Percentiles rank a stretch among this genome's conserved stretches.
These are phyloP conservation scores for Neoboletus brunneissimus DNA, from an alignment of 768 basidiomycete species.

Conservation along the genomic window DNA sequence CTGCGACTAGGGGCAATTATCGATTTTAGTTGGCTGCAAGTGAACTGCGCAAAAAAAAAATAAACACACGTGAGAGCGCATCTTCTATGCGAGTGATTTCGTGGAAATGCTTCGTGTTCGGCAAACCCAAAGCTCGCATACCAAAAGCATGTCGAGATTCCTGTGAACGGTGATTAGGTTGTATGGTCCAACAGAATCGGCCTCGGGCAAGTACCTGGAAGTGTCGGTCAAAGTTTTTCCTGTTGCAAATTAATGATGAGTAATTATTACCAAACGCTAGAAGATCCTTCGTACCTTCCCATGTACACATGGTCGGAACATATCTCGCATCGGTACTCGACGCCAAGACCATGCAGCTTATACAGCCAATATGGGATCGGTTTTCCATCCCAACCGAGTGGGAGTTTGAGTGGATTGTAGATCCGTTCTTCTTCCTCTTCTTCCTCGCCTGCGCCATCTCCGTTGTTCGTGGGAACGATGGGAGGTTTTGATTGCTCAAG, in stretches of 20 bases:
- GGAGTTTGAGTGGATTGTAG: constrained; percentile 96
- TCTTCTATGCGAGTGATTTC: constrained; percentile 98
- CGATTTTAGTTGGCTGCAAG: neutral
- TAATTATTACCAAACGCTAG: neutral
- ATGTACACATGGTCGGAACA: constrained; percentile 96
- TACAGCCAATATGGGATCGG: constrained; percentile 99
- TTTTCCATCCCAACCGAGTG: constrained; percentile 97
- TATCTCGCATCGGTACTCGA: constrained; percentile 96
- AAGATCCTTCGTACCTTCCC: constrained; percentile 63
- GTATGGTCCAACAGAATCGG: constrained; percentile 2
- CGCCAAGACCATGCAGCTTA: constrained; percentile 97
- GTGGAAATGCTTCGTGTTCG: constrained; percentile 99
- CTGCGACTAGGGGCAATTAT: constrained; percentile 64
- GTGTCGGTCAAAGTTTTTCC: constrained; percentile 95
- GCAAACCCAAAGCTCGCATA: constrained; percentile 94
- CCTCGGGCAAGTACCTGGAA: constrained; percentile 62
- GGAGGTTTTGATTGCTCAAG: constrained; percentile 64
- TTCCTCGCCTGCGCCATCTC: constrained; percentile 58
- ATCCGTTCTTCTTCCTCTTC: constrained; percentile 96
- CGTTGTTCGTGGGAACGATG: constrained; percentile 44
- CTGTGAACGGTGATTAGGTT: constrained; percentile 37
- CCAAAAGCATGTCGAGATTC: constrained; percentile 97
- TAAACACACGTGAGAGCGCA: constrained; percentile 80
- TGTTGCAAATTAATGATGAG: constrained; percentile 31
- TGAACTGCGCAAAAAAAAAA: neutral